phyloP scores from a whole-genome alignment of 768 basidiomycete genomes.

The Plicaturopsis crispa region DNA sequence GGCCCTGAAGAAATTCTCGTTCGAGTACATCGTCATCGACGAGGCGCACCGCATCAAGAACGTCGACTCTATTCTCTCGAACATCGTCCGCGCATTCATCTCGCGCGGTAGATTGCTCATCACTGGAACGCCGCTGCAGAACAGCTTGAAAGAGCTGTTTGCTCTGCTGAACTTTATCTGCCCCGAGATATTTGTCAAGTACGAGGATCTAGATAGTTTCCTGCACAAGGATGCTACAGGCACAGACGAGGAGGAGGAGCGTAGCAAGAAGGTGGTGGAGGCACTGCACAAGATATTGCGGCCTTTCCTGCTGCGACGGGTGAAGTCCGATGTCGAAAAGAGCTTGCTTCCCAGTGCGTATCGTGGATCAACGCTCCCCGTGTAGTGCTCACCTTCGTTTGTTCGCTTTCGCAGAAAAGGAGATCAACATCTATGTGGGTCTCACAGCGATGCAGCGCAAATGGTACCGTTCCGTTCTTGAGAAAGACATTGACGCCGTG shows the following conservation, averaged over 20 bases:
- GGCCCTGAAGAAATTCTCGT: conserved; percentile 89
- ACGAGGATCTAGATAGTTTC: conserved; percentile 88
- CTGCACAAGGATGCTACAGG: conserved; percentile 73
- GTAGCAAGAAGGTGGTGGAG: conserved; percentile 90
- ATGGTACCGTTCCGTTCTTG: conserved; percentile 93
- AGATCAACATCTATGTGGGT: conserved; percentile 97
- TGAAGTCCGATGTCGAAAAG: conserved; percentile 97
- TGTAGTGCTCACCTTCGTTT: conserved; percentile 1
- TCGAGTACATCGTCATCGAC: conserved; percentile 97
- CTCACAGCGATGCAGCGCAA: conserved; percentile 96
- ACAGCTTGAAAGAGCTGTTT: conserved; percentile 94
- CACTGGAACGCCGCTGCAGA: conserved; percentile 95
- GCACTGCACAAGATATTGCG: conserved; percentile 95
- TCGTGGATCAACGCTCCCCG: background rate
- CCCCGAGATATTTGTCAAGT: conserved; percentile 91
- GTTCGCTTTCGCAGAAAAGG: conserved; percentile 61
- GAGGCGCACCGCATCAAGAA: conserved; percentile 99
- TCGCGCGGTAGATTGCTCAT: conserved; percentile 88
- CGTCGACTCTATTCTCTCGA: conserved; percentile 89
- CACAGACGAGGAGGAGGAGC: conserved; percentile 54
- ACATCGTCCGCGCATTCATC: conserved; percentile 88
- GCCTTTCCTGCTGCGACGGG: conserved; percentile 88
- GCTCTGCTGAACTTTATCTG: conserved; percentile 92
- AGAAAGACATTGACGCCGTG: conserved; percentile 98
- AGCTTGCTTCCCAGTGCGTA: conserved; percentile 78